These are phyloP conservation scores for Tothia fuscella DNA, from an alignment of 2,329 filamentous ascomycete species.

Conservation along the genomic window DNA sequence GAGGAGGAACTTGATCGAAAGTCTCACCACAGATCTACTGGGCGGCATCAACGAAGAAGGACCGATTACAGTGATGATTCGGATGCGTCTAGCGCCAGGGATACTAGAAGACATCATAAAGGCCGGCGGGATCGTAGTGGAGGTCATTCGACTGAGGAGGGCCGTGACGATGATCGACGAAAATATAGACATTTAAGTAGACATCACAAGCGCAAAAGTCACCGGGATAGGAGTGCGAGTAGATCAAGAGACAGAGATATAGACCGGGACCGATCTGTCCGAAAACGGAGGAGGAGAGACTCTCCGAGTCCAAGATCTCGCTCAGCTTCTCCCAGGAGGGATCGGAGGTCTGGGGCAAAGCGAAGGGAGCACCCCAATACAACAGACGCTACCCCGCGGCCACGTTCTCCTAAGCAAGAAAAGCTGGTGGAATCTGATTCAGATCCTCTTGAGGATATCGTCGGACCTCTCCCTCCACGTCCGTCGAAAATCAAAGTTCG, in stretches of 20 bases:
- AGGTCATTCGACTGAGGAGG: neutral
- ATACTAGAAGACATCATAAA: neutral
- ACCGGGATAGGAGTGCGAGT: conserved; percentile 1
- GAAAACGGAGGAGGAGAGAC: conserved; percentile 8
- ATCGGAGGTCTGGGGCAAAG: neutral
- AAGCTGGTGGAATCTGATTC: conserved; percentile 41
- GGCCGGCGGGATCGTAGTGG: neutral
- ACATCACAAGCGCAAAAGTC: neutral
- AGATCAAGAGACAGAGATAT: conserved; percentile 11
- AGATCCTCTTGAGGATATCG: conserved; percentile 62
- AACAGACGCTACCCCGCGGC: neutral
- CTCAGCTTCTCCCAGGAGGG: neutral
- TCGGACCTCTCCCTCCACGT: conserved; percentile 56
- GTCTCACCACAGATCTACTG: too few relatives aligned
- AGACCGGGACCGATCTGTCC: conserved; percentile 3
- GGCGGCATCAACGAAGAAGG: neutral
- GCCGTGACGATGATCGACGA: too few relatives aligned
- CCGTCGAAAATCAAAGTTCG: conserved; percentile 39
- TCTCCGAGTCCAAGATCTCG: conserved; percentile 10
- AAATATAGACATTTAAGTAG: too few relatives aligned
- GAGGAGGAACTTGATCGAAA: neutral
- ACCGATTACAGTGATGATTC: neutral
- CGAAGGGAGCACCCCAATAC: neutral
- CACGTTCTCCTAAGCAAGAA: neutral
- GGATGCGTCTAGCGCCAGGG: neutral